These are phyloP conservation scores for Fusarium goolgardi DNA, from an alignment of 2,329 filamentous ascomycete genomes.

Conservation along the genomic window DNA sequence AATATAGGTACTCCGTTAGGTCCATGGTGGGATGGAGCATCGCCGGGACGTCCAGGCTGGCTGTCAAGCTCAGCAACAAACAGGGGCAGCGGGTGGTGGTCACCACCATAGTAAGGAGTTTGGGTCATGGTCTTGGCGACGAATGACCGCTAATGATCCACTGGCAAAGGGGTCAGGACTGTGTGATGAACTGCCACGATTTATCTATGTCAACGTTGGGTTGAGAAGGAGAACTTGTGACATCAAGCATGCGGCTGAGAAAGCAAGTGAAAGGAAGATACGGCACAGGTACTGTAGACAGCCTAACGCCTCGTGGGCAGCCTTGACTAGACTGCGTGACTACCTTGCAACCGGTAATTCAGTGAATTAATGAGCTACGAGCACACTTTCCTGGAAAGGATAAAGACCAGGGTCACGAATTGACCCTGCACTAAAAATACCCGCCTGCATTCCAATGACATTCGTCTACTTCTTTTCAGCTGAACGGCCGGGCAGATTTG, in stretches of 20 bases:
- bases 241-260: conserved; percentile 6
- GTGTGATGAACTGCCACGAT: not conserved
- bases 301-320: conserved; percentile 32
- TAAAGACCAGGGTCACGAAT: conserved; percentile 5
- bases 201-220: not conserved
- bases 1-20: conserved; percentile 46
- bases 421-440: conserved; percentile 25
- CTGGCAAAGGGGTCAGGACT: not conserved
- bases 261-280: conserved; percentile 6
- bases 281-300: not conserved
- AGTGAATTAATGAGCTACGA: conserved; percentile 7
- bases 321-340: conserved; percentile 31
- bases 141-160: not conserved
- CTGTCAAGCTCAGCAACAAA: conserved; percentile 51
- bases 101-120: conserved; percentile 24
- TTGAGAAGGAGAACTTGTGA: not conserved
- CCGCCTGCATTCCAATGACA: conserved; percentile 18
- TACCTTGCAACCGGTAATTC: conserved; percentile 12
- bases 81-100: conserved; percentile 42
- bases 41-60: conserved; percentile 30
- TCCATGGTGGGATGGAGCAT: conserved; percentile 26
- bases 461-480: conserved; percentile 1
- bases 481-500: not conserved
- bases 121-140: conserved; percentile 30
- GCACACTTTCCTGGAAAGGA: conserved; percentile 34